Conservation (phyloP, 108 stramenopile genomes). For the Skeletonema menzelii region DNA sequence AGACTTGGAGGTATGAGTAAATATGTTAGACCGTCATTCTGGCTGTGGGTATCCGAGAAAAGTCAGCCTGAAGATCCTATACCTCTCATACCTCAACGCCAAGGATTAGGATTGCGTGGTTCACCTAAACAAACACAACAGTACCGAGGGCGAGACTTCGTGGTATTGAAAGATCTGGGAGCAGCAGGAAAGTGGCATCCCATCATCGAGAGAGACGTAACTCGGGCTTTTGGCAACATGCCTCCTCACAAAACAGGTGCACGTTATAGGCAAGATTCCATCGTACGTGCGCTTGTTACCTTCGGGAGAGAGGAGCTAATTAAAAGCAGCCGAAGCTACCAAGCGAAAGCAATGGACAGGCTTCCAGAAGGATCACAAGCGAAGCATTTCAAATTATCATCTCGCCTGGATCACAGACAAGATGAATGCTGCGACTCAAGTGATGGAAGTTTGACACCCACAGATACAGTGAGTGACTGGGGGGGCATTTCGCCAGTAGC, state of each 20-base stretch:
- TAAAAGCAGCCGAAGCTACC: conserved; percentile 52
- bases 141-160: conserved; percentile 17
- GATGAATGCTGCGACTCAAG: conserved; percentile 24
- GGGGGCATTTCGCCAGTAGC: conserved; percentile 75
- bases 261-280: conserved; percentile 70
- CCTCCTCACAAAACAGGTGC: conserved; percentile 88
- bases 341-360: conserved; percentile 50
- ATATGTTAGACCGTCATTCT: conserved; percentile 79
- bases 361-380: conserved; percentile 59
- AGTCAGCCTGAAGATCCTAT: conserved; percentile 45
- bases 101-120: conserved; percentile 10
- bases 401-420: conserved; percentile 29
- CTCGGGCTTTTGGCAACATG: conserved; percentile 83
- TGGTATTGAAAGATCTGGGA: conserved; percentile 53
- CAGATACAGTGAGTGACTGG: conserved; percentile 89
- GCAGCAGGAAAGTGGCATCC: conserved; percentile 75
- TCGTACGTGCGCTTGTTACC: conserved; percentile 83
- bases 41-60: conserved; percentile 84
- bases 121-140: neutral
- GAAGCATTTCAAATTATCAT: conserved; percentile 41
- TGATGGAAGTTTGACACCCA: conserved; percentile 57
- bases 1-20: conserved; percentile 77
- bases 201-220: conserved; percentile 83
- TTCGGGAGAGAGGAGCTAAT: conserved; percentile 78
- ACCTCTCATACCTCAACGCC: conserved; percentile 23